Percentiles rank a stretch among this genome's conserved stretches.
phyloP scores from a whole-genome alignment of 306 rosid genomes.

The Sophora flavescens region DNA sequence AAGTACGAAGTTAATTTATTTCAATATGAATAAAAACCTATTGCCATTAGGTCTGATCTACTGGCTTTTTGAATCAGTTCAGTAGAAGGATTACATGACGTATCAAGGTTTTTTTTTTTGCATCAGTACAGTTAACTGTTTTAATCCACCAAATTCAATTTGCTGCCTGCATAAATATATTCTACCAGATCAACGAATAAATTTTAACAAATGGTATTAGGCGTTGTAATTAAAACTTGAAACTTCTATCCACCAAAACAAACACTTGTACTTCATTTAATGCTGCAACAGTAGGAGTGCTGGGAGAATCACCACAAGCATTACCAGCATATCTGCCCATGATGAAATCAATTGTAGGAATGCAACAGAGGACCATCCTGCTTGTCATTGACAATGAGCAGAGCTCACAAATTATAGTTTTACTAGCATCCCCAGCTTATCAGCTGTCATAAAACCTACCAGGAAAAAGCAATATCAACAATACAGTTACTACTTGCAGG shows the following conservation, averaged over 20 bases:
- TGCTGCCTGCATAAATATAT: slow-evolving; percentile 32
- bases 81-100: slow-evolving; percentile 32
- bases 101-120: slow-evolving; percentile 17
- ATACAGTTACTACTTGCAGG: not conserved
- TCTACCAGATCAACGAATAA: slow-evolving; percentile 37
- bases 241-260: slow-evolving; percentile 32
- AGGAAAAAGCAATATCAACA: slow-evolving; percentile 22
- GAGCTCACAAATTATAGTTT: slow-evolving; percentile 22
- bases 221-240: slow-evolving; percentile 15
- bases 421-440: slow-evolving; percentile 14
- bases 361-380: not conserved
- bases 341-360: slow-evolving; percentile 24
- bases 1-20: slow-evolving; percentile 5
- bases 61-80: slow-evolving; percentile 8
- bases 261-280: slow-evolving; percentile 19
- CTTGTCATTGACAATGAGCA: slow-evolving; percentile 39
- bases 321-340: slow-evolving; percentile 27
- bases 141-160: slow-evolving; percentile 32
- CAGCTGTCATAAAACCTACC: slow-evolving; percentile 35
- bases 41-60: not conserved
- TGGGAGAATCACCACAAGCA: slow-evolving; percentile 34
- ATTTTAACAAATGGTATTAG: slow-evolving; percentile 34
- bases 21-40: not conserved
- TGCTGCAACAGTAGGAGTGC: slow-evolving; percentile 17
- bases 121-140: slow-evolving; percentile 24